Evolutionary conservation across 1,284 basidiomycete species (phyloP), one percentile per base, ranked within the genome.

Genomic region (Irpex sp.): DNA sequence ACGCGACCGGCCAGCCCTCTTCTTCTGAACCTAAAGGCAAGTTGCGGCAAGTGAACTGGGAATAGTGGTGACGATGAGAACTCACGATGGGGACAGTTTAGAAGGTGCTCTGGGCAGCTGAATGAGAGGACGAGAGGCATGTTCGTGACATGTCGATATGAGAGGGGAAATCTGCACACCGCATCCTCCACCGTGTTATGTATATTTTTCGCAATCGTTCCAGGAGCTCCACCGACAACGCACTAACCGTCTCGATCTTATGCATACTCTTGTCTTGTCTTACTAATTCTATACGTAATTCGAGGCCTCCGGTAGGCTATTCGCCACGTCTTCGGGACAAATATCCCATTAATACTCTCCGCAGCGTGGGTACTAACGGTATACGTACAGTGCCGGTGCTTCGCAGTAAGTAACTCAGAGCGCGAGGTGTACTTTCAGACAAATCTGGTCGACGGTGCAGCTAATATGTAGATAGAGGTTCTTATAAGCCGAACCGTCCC

Each of bases 11-110:
- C 35, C 61, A 50, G 57, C 56, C 60, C 53, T 46, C 62, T 49
- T 61, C 62, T 11, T 56, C 55, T 33, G 57, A 59, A 13, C 37
- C 60, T n/a, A 66, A 63, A 6, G 67, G 67, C 9, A 66, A 63
- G 43, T 43, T 68, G 61, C 67, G 67, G 17, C 60, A 65, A 53
- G 63, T 62, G 5, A 65, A 49, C 21, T 65, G 63, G 61, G 63
- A 62, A 50, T 61, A 46, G 17, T n/a, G 31, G 33, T 9, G 21
- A 6, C 6, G 31, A 9, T 6, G 11, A 33, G 17, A n/a, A n/a
- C 47, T 50, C 47, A 50, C 53, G 31, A 33, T 26, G 53, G 19
- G 19, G 15, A 50, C 47, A 50, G 47, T 50, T 17, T 50, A 50
- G 47, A n/a, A 50, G 39, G 53, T 26, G 19, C 19, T 33, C 31